A percentile compares a stretch with the other conserved stretches of the same genome.
phyloP scores from a whole-genome alignment of 495 filamentous ascomycete species.

The Hyphodiscus hymeniophilus region DNA sequence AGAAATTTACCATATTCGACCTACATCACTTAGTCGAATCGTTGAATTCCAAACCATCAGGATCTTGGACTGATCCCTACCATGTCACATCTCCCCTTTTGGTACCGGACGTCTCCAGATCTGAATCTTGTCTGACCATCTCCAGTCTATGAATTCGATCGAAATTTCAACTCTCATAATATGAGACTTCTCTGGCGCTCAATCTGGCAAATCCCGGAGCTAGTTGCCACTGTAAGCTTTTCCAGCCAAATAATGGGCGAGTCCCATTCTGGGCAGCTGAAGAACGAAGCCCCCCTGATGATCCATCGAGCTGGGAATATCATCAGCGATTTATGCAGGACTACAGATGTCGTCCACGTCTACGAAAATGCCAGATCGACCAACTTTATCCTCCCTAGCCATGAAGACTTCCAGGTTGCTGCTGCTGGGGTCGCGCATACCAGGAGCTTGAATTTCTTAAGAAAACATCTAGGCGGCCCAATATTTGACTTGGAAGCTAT shows the following conservation, averaged over 20 bases:
- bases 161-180: not conserved
- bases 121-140: too few species aligned
- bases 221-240: slow-evolving; percentile 4
- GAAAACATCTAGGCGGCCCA: slow-evolving; percentile 40
- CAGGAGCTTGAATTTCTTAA: slow-evolving; percentile 40
- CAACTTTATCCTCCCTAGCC: slow-evolving; percentile 35
- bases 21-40: too few species aligned
- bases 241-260: not conserved
- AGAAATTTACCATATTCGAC: not conserved
- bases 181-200: not conserved
- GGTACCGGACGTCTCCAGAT: too few species aligned
- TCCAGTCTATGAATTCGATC: slow-evolving; percentile 10
- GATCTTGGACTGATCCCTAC: too few species aligned
- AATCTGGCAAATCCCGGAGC: slow-evolving; percentile 1
- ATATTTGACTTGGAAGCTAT: slow-evolving; percentile 52
- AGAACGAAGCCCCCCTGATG: not conserved
- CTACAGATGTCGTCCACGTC: slow-evolving; percentile 7
- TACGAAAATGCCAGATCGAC: slow-evolving; percentile 26
- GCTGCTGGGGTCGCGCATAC: slow-evolving; percentile 41
- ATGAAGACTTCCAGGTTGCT: slow-evolving; percentile 29
- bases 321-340: not conserved
- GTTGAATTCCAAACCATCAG: too few species aligned
- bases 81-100: too few species aligned
- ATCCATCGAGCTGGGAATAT: not conserved
- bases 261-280: not conserved